Percentiles rank a stretch among this genome's conserved stretches.
phyloP scores from a whole-genome alignment of 306 rosid species.

The Vicia villosa region DNA sequence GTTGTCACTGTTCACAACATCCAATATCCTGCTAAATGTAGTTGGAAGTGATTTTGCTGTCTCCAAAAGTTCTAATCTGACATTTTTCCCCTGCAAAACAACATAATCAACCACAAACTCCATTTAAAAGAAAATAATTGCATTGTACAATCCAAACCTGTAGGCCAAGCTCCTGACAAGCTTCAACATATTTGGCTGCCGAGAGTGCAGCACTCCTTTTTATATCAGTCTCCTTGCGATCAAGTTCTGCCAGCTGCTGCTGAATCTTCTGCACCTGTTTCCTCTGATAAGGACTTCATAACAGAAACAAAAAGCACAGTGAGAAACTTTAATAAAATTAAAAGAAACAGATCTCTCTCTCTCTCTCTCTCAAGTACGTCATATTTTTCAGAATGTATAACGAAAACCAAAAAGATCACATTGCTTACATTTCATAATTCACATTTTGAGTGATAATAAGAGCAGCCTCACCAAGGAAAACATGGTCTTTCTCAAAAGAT shows the following conservation, averaged over 20 bases:
- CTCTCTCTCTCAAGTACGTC: neutral
- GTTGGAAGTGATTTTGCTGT: conserved; percentile 83
- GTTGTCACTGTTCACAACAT: conserved; percentile 65
- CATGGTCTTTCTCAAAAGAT: conserved; percentile 81
- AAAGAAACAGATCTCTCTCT: conserved; percentile 18
- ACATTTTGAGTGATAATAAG: conserved; percentile 88
- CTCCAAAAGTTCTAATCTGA: conserved; percentile 81
- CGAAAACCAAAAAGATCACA: conserved; percentile 27
- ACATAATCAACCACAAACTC: conserved; percentile 18
- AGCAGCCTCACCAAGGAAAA: conserved; percentile 94
- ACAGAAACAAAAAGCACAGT: conserved; percentile 19
- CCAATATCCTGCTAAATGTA: conserved; percentile 73
- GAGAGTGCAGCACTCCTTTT: conserved; percentile 84
- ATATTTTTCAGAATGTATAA: neutral
- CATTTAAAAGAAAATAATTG: conserved; percentile 13
- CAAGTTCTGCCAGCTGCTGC: conserved; percentile 86
- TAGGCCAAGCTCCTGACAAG: conserved; percentile 97
- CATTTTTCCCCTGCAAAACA: conserved; percentile 73
- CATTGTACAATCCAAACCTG: conserved; percentile 57
- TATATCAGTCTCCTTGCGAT: conserved; percentile 91
- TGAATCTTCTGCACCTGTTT: conserved; percentile 96
- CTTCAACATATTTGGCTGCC: conserved; percentile 79
- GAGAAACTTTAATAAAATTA: conserved; percentile 8
- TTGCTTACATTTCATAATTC: conserved; percentile 84
- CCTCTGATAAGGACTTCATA: conserved; percentile 81